A percentile compares a stretch with the other conserved stretches of the same genome.
phyloP scores from a whole-genome alignment of 192 early-diverging fungal species.

The Coemansia sp. region DNA sequence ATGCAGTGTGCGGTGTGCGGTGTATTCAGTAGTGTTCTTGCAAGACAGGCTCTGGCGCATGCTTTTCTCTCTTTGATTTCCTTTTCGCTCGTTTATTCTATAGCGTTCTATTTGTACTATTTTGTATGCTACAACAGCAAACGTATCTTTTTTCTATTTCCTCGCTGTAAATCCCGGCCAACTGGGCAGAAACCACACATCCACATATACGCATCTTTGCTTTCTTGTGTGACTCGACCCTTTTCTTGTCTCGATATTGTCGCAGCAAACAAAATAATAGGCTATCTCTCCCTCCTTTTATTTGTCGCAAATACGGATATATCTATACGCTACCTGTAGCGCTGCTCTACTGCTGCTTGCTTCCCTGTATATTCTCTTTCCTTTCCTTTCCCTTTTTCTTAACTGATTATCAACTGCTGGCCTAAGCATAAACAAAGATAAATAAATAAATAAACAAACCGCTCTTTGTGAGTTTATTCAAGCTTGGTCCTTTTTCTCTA shows the following conservation, averaged over 20 bases:
- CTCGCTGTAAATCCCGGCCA: no score
- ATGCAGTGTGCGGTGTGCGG: no score
- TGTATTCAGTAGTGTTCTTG: no score
- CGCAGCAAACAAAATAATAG: neutral
- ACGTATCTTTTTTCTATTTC: no score
- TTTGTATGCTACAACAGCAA: no score
- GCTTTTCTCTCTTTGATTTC: no score
- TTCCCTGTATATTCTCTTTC: neutral
- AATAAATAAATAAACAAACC: neutral
- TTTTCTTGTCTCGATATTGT: neutral
- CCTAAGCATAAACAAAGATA: neutral
- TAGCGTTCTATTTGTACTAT: no score
- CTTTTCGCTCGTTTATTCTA: no score
- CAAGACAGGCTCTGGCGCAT: no score
- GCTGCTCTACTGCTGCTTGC: neutral
- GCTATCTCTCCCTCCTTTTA: neutral
- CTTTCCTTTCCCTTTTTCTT: conserved; percentile 8
- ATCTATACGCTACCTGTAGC: neutral
- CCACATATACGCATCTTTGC: no score
- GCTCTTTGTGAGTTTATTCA: neutral
- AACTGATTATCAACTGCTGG: neutral
- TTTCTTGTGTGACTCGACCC: neutral
- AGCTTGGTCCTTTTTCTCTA: no score
- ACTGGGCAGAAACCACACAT: no score
- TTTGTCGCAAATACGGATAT: neutral